Evolutionary conservation across 345 rosid genomes (phyloP).

Genomic region (Salix suchowensis): DNA sequence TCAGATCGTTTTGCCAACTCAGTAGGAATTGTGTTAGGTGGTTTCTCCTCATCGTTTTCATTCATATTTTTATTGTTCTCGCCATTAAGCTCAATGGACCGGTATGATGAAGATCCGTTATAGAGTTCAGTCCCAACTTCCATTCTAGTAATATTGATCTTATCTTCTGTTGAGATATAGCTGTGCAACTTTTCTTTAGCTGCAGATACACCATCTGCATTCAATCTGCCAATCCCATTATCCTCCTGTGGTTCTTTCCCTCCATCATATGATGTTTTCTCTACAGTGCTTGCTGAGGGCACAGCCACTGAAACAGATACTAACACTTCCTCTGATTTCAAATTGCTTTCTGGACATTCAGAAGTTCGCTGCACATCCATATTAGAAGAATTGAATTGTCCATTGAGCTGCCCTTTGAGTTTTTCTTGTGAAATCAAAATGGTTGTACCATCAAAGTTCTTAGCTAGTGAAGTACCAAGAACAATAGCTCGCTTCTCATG

Average conservation of each 20-base stretch:
- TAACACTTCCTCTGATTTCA: slow-evolving; percentile 31
- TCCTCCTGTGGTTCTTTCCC: slow-evolving; percentile 32
- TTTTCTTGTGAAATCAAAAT: slow-evolving; percentile 19
- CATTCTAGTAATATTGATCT: slow-evolving; percentile 18
- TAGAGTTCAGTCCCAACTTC: slow-evolving; percentile 24
- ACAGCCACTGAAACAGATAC: slow-evolving; percentile 13
- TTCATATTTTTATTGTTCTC: slow-evolving; percentile 19
- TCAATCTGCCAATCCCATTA: slow-evolving; percentile 19
- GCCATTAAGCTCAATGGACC: slow-evolving; percentile 15
- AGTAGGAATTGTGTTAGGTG: slow-evolving; percentile 18
- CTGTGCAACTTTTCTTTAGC: slow-evolving; percentile 20
- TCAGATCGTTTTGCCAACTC: slow-evolving; percentile 25
- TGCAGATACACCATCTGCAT: slow-evolving; percentile 27
- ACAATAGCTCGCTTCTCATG: slow-evolving; percentile 30
- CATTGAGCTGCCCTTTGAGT: slow-evolving; percentile 24
- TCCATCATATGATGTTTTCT: slow-evolving; percentile 20
- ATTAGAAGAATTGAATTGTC: slow-evolving; percentile 27
- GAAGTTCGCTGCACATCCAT: slow-evolving; percentile 32
- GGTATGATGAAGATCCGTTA: slow-evolving; percentile 21
- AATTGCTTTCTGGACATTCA: slow-evolving; percentile 41
- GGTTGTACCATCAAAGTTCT: slow-evolving; percentile 24
- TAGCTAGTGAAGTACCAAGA: slow-evolving; percentile 18
- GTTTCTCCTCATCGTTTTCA: slow-evolving; percentile 26
- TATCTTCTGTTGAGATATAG: slow-evolving; percentile 29
- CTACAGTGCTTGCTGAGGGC: slow-evolving; percentile 13